phyloP scores from a whole-genome alignment of 371 early-diverging fungal genomes.

The Syncephalastrum monosporum region DNA sequence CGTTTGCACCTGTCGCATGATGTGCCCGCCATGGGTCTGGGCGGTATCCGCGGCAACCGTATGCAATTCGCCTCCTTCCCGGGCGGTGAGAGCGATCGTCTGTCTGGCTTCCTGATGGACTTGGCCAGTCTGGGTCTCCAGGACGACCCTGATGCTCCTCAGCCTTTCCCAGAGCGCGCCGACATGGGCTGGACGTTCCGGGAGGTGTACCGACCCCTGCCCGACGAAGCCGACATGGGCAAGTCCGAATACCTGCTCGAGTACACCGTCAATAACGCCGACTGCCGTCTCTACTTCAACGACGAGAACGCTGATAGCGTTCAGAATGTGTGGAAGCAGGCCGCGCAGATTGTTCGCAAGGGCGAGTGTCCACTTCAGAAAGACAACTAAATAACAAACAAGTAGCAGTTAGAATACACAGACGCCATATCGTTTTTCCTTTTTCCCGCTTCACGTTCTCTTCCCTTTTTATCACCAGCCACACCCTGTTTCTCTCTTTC shows the following conservation, averaged over 20 bases:
- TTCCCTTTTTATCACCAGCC: too few relatives aligned
- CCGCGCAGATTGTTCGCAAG: constrained; percentile 30
- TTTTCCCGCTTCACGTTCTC: too few relatives aligned
- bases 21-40: constrained; percentile 51
- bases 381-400: constrained; percentile 4
- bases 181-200: constrained; percentile 59
- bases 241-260: constrained; percentile 36
- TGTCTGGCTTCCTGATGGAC: constrained; percentile 48
- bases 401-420: too few relatives aligned
- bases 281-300: constrained; percentile 45
- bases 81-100: constrained; percentile 51
- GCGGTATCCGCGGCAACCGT: constrained; percentile 52
- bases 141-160: constrained; percentile 43
- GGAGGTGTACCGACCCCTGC: constrained; percentile 42
- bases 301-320: constrained; percentile 46
- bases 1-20: constrained; percentile 48
- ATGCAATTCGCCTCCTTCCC: constrained; percentile 57
- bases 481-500: too few relatives aligned
- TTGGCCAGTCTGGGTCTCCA: constrained; percentile 34
- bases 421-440: too few relatives aligned
- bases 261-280: constrained; percentile 48
- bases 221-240: constrained; percentile 16
- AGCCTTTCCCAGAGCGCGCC: constrained; percentile 48
- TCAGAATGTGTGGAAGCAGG: constrained; percentile 43
- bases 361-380: constrained; percentile 38